Evolutionary conservation across 768 basidiomycete species (phyloP), one percentile per base, ranked within the genome.

Genomic region (Podaxis sp.): DNA sequence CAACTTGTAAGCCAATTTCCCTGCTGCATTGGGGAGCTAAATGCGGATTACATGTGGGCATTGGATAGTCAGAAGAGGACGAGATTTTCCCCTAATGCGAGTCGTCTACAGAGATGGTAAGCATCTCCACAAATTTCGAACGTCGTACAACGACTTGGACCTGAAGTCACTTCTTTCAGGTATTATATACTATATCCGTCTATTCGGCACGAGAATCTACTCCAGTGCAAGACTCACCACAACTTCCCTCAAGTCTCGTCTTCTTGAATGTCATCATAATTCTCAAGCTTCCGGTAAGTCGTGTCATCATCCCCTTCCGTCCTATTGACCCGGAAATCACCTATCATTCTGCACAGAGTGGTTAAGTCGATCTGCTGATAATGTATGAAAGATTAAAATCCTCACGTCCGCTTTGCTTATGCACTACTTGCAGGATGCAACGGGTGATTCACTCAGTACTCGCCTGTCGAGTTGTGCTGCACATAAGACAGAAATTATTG

Each of bases 41-140:
- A 27, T 27, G 27, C 6, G 27, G 27, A 27, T 27, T 27, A 27
- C 27, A 27, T 48, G 7, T 5, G 6, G 4, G n/a, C 10, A 4
- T 3, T 14, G 6, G 11, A 21, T 18, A 58, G 48, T 58, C 48
- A 35, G 50, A 10, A 38, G n/a, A 25, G 47, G 35, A 14, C 37
- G 47, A 16, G 35, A 50, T 23, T 50, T 37, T 14, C 14, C 50
- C 9, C 25, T 58, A 36, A 40, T 38, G 11, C 57, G 48, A 14
- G 48, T 58, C 21, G 57, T 58, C 13, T 58, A 38, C 28, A 58
- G 57, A 5, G 57, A 58, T 40, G 57, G 57, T 58, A 23, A 6
- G 47, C 13, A 7, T 2, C 23, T 25, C 2, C 7, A 32, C 21
- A 48, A 9, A 16, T 14, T 36, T 27, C 6, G 27, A 27, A 27